Conservation (phyloP, 371 early-diverging fungal genomes). For the Capillidium rhysosporum region DNA sequence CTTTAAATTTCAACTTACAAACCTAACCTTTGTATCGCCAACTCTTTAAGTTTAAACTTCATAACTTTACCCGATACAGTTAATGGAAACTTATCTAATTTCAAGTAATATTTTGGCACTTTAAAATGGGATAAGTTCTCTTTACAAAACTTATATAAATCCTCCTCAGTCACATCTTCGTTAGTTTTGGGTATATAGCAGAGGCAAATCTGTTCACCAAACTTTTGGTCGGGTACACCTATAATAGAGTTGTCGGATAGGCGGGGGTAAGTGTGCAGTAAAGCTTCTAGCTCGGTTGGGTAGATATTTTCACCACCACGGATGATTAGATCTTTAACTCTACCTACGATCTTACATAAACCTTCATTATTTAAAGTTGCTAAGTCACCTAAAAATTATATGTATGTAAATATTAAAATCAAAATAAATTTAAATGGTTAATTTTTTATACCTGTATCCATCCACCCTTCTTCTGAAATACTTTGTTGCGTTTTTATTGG, state of each 20-base stretch:
- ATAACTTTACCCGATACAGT: constrained; percentile 20
- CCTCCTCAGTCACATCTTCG: constrained; percentile 9
- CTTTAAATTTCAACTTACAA: too few relatives aligned
- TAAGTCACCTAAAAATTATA: constrained; percentile 10
- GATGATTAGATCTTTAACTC: constrained; percentile 27
- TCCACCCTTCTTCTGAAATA: constrained; percentile 24
- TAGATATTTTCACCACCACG: constrained; percentile 23
- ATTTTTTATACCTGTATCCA: constrained; percentile 44
- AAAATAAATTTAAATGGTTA: background rate
- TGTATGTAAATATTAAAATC: constrained; percentile 16
- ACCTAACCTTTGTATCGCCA: constrained; percentile 8
- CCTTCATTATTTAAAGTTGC: constrained; percentile 21
- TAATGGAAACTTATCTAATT: constrained; percentile 15
- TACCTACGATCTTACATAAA: constrained; percentile 25
- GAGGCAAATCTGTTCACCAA: constrained; percentile 21
- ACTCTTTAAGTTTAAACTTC: constrained; percentile 16
- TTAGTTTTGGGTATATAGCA: constrained; percentile 14
- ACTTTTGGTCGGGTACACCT: constrained; percentile 18
- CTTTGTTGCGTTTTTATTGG: constrained; percentile 18
- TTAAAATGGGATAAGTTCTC: constrained; percentile 18
- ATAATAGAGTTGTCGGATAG: constrained; percentile 17
- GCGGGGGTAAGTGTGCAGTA: constrained; percentile 14
- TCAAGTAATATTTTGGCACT: constrained; percentile 14
- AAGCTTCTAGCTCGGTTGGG: constrained; percentile 21
- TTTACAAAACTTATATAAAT: constrained; percentile 13